Evolutionary conservation across 768 basidiomycete species (phyloP).

Genomic region (Leccinum variicolor): DNA sequence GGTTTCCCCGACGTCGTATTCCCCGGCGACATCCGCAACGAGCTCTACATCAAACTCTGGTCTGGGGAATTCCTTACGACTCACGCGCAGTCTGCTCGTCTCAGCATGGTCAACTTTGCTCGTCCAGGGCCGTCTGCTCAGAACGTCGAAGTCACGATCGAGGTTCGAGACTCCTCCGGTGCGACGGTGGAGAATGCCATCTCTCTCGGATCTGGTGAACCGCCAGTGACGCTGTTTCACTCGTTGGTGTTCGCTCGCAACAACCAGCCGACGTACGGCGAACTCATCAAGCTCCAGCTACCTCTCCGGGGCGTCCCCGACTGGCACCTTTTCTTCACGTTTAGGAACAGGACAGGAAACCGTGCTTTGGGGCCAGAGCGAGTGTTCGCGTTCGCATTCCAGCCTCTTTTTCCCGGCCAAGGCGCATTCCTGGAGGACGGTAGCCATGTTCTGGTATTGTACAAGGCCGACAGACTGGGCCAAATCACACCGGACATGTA

Average conservation of each 20-base stretch:
- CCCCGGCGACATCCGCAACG: slow-evolving; percentile 89
- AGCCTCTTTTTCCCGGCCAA: slow-evolving; percentile 78
- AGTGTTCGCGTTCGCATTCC: slow-evolving; percentile 90
- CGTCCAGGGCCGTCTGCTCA: slow-evolving; percentile 50
- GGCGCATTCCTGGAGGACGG: slow-evolving; percentile 87
- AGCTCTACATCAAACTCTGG: slow-evolving; percentile 96
- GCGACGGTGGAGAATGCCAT: slow-evolving; percentile 65
- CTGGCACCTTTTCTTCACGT: slow-evolving; percentile 95
- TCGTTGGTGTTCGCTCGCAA: slow-evolving; percentile 91
- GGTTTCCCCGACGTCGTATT: slow-evolving; percentile 97
- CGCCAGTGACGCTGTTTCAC: slow-evolving; percentile 72
- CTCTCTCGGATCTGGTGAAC: slow-evolving; percentile 83
- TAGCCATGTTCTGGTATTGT: slow-evolving; percentile 79
- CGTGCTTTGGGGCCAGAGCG: slow-evolving; percentile 52
- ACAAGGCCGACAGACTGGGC: slow-evolving; percentile 69
- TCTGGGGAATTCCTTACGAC: slow-evolving; percentile 77
- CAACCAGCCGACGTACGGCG: slow-evolving; percentile 87
- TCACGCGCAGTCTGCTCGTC: slow-evolving; percentile 50
- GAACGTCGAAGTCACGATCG: slow-evolving; percentile 85
- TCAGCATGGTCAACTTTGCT: slow-evolving; percentile 55
- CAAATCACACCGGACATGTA: slow-evolving; percentile 69
- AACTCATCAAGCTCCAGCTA: slow-evolving; percentile 85
- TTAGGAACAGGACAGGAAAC: slow-evolving; percentile 68
- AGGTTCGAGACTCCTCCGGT: slow-evolving; percentile 77
- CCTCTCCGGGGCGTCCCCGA: slow-evolving; percentile 63